Conservation (phyloP, 148 eudicot species). For the Bassia scoparia region DNA sequence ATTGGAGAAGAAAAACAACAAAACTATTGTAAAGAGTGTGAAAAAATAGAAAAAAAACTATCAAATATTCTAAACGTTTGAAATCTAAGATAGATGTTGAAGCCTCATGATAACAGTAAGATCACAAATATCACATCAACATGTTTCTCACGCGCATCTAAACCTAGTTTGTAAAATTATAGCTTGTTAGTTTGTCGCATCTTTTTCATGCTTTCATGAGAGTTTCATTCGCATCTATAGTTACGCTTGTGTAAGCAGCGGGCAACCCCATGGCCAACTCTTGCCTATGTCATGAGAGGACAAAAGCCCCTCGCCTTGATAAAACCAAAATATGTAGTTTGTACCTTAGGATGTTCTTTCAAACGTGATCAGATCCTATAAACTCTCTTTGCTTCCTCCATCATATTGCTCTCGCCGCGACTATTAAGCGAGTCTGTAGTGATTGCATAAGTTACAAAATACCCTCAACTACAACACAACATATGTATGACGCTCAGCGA, state of each 20-base stretch:
- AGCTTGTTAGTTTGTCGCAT: not conserved
- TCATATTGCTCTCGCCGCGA: slow-evolving; percentile 6
- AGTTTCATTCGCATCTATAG: not conserved
- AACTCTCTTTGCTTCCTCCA: not conserved
- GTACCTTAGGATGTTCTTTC: not conserved
- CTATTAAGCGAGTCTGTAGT: slow-evolving; percentile 42
- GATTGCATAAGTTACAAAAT: slow-evolving; percentile 52
- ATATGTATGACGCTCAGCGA: slow-evolving; percentile 28
- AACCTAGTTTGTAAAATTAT: not conserved
- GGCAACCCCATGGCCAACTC: not conserved
- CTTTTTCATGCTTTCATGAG: no score
- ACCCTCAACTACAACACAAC: slow-evolving; percentile 45
- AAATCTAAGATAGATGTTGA: not conserved
- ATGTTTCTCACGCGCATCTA: not conserved
- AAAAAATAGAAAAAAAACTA: not conserved
- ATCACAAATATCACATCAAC: not conserved
- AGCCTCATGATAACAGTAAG: not conserved
- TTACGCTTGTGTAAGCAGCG: not conserved
- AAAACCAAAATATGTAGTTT: not conserved
- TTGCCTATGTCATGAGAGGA: not conserved
- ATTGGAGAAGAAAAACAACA: not conserved
- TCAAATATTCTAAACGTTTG: not conserved
- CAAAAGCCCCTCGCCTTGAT: not conserved
- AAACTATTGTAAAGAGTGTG: not conserved
- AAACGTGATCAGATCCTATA: slow-evolving; percentile 10